Evolutionary conservation across 208 protist species (phyloP), one percentile per base, ranked within the genome.

Genomic region (Trypanosoma theileri): DNA sequence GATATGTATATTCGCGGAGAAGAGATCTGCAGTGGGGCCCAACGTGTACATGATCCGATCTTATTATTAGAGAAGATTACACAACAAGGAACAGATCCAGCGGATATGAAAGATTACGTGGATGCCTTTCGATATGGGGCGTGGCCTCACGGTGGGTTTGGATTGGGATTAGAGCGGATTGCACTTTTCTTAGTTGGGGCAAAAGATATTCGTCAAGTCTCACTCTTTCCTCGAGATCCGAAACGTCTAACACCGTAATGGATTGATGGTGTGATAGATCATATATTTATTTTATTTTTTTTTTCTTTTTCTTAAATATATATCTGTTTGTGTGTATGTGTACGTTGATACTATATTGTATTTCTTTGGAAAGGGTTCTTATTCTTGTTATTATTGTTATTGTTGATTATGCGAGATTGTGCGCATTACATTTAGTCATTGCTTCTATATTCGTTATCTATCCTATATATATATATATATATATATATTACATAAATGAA

Each of bases 1-100:
- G 99, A 99, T 86, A 78, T 99, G 78, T 99, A 99, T 71, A 82
- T 99, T 16, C 90, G 98, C 56, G 98, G 98, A 35, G 97, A 99
- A 80, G 99, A 99, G 85, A 99, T 99, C 62, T 93, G 91, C 57
- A 99, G 98, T 9, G 99, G 99, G 4, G 98, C 98, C 12, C 98
- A 99, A 87, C 94, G 99, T 69, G 80, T 99, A n/a, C 97, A 99
- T 78, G 88, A 99, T 64, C 52, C 87, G 2, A 82, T 45, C 4
- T 41, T 98, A 28, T 88, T 99, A 10, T 35, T 83, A 58, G 57
- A 88, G 28, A 70, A 73, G 19, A 84, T 95, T 41, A 56, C 61
- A n/a, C 80, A 72, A 13, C 70, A 85, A 28, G 67, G 72, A 61
- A 57, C 87, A 8, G 66, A 73, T 51, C 68, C 78, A 44, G 42